Evolutionary conservation across 257 asterid species (phyloP).

Genomic region (Solanum clarkiae): DNA sequence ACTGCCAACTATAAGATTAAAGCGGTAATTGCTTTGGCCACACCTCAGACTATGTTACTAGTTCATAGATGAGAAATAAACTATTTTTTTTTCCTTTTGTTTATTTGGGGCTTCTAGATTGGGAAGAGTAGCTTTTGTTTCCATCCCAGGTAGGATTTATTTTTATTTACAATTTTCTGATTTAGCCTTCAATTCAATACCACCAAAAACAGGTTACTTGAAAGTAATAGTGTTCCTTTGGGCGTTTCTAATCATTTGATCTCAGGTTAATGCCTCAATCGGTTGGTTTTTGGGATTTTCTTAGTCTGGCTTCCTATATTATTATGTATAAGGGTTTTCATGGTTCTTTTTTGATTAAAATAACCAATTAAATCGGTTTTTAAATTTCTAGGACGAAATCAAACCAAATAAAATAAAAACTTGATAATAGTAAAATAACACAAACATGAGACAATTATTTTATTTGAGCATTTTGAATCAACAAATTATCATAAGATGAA

Average conservation of each 20-base stretch:
- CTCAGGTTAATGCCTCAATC: background rate
- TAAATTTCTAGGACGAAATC: no score
- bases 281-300: background rate
- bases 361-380: no score
- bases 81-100: background rate
- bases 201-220: background rate
- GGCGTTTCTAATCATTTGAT: background rate
- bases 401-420: no score
- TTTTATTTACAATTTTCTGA: background rate
- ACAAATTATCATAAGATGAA: no score
- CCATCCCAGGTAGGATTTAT: background rate
- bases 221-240: background rate
- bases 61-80: background rate
- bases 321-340: background rate
- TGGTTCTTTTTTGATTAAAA: no score
- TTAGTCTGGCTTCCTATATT: background rate
- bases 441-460: no score
- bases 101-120: background rate
- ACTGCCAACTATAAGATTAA: background rate
- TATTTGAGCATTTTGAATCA: no score
- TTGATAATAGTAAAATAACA: no score
- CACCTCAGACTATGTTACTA: background rate
- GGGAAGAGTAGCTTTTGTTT: background rate
- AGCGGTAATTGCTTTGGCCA: background rate
- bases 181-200: background rate